phyloP scores from a whole-genome alignment of 805 yeast species.

The Candida endomychidarum region DNA sequence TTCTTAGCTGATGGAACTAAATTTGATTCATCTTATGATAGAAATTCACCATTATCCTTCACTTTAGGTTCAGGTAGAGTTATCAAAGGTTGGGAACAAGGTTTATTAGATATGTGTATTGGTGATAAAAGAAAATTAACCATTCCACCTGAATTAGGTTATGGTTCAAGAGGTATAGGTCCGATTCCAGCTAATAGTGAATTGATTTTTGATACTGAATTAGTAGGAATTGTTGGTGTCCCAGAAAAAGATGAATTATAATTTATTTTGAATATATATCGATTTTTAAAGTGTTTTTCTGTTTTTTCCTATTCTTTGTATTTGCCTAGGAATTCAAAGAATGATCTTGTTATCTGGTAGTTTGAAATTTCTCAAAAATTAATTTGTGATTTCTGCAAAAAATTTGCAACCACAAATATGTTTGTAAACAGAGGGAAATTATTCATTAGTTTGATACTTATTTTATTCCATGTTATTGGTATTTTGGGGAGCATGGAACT shows the following conservation, averaged over 20 bases:
- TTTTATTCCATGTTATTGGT: background rate
- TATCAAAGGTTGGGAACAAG: constrained; percentile 90
- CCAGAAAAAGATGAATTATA: constrained; percentile 17
- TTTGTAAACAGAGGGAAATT: background rate
- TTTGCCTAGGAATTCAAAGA: background rate
- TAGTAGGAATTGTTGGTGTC: constrained; percentile 47
- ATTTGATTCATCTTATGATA: constrained; percentile 70
- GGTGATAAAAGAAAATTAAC: constrained; percentile 81
- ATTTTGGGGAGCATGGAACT: background rate
- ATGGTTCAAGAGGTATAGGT: constrained; percentile 76
- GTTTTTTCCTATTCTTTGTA: background rate
- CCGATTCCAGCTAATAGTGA: constrained; percentile 78
- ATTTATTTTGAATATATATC: background rate
- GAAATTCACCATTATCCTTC: constrained; percentile 70
- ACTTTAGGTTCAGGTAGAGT: constrained; percentile 78
- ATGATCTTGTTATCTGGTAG: background rate
- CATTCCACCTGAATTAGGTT: constrained; percentile 77
- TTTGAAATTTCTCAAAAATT: background rate
- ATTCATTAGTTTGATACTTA: background rate
- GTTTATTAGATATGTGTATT: constrained; percentile 72
- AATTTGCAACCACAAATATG: constrained; percentile 13
- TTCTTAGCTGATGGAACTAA: constrained; percentile 61
- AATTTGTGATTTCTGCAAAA: constrained; percentile 2
- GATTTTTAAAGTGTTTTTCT: background rate
- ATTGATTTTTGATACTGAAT: constrained; percentile 62